These are phyloP conservation scores for Globisporangium camurandrum DNA, from an alignment of 352 stramenopile genomes.

Conservation along the genomic window DNA sequence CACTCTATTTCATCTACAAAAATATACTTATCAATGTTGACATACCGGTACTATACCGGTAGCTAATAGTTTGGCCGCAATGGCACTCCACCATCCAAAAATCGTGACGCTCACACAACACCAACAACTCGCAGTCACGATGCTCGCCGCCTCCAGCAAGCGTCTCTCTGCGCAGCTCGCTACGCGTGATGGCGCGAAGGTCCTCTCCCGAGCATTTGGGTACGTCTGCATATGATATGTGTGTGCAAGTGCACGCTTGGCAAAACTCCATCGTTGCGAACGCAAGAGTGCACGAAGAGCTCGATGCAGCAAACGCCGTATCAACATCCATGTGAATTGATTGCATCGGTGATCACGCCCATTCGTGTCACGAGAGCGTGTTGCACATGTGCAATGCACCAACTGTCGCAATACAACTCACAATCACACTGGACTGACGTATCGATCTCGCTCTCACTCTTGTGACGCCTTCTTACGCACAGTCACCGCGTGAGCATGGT, in stretches of 20 bases:
- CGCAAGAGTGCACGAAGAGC: background rate
- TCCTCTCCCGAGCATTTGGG: constrained; percentile 54
- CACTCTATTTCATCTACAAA: too few species aligned
- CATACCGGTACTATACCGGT: too few species aligned
- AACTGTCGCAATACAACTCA: background rate
- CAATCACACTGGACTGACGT: background rate
- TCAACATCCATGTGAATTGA: too few species aligned
- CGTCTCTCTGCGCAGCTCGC: constrained; percentile 9
- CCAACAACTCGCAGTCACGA: background rate
- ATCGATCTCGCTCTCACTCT: background rate
- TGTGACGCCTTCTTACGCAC: background rate
- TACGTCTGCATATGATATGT: constrained; percentile 17
- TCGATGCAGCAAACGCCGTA: too few species aligned
- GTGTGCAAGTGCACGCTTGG: background rate
- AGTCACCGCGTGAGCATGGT: constrained; percentile 84
- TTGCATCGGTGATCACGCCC: too few species aligned
- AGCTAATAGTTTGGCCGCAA: background rate
- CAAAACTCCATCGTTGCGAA: background rate
- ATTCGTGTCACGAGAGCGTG: too few species aligned
- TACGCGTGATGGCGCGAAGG: constrained; percentile 33
- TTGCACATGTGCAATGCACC: background rate
- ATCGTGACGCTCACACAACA: background rate
- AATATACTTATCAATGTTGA: too few species aligned
- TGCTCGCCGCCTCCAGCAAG: constrained; percentile 9
- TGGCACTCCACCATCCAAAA: background rate